phyloP scores from a whole-genome alignment of 768 basidiomycete species.

The Myochromella boudieri region DNA sequence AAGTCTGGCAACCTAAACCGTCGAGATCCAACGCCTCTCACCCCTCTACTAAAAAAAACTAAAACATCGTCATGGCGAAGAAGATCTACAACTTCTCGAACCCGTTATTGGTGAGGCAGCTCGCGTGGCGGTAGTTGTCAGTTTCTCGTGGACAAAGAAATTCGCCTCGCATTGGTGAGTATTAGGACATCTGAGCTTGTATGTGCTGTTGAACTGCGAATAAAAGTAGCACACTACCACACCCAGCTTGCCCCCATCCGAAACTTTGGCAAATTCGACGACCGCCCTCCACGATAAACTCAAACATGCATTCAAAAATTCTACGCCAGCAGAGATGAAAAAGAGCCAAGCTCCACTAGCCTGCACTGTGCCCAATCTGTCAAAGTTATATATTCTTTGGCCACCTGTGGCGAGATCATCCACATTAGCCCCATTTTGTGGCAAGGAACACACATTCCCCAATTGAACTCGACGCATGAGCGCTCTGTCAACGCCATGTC shows the following conservation, averaged over 20 bases:
- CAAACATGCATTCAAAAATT: constrained; percentile 52
- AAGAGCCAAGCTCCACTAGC: background rate
- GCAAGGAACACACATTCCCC: too few relatives aligned
- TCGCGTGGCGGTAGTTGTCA: constrained; percentile 40
- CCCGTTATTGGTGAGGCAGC: constrained; percentile 42
- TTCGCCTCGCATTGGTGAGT: constrained; percentile 59
- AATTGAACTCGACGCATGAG: too few relatives aligned
- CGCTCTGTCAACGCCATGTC: too few relatives aligned
- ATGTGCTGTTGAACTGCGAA: background rate
- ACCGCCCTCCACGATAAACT: constrained; percentile 58
- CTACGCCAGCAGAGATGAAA: constrained; percentile 56
- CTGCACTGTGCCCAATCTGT: too few relatives aligned
- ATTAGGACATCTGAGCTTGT: background rate
- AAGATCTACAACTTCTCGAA: constrained; percentile 57
- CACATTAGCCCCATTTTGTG: too few relatives aligned
- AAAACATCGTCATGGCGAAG: constrained; percentile 57
- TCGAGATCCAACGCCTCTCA: constrained; percentile 42
- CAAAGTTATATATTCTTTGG: too few relatives aligned
- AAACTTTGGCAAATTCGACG: constrained; percentile 56
- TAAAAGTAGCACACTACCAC: constrained; percentile 47
- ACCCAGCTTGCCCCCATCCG: constrained; percentile 58
- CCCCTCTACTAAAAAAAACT: constrained; percentile 37
- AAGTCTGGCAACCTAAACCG: constrained; percentile 20
- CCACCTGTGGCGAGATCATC: too few relatives aligned
- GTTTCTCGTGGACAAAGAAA: constrained; percentile 57